Base-by-base conservation (phyloP, 257 asterid genomes). In the Lithospermum erythrorhizon region DNA sequence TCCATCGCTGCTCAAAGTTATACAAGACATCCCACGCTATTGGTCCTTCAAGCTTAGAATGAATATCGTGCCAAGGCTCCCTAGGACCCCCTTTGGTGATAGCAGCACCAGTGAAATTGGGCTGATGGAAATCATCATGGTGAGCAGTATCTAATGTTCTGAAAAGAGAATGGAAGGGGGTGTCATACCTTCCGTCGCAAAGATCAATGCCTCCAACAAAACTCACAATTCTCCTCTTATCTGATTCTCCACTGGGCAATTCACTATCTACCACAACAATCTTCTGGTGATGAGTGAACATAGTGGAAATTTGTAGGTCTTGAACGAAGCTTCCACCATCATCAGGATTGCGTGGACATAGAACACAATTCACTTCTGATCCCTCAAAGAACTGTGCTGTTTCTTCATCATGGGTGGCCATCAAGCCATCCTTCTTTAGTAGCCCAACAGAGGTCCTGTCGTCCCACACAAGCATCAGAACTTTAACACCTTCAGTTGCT, bases 251-350 rank as follows among this genome's bases (percentile, higher is more conserved):
- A 19, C 32, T 56, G 3, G 94, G 97, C 78, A 89, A 58, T 1
- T 63, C 87, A 53, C 73, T 66, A 17, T 89, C 97, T 63, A 83
- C 95, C 25, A 76, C 87, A 10, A 86, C 76, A 19, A 86, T 82
- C 76, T 89, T 89, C 68, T 89, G 97, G 65, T 89, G 95, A 68
- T 89, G 95, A 68, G 97, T 89, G 63, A 89, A 89, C 95, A 89
- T 86, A 1, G 95, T 75, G 6, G 97, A 83, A n/a, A 86, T 73
- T 47, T 86, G 94, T 58, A 89, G 30, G 41, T 84, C 84, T 55
- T 82, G 86, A 29, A 89, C 86, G 1, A 89, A 45, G 78, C 91
- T 89, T 3, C 95, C 97, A 0, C 95, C 94, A 63, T 86, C 84
- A 48, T 89, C 94, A 0, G 96, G 96, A 65, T 89, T 69, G 14